Conservation (phyloP, 768 basidiomycete species). For the Mrakia frigida region DNA sequence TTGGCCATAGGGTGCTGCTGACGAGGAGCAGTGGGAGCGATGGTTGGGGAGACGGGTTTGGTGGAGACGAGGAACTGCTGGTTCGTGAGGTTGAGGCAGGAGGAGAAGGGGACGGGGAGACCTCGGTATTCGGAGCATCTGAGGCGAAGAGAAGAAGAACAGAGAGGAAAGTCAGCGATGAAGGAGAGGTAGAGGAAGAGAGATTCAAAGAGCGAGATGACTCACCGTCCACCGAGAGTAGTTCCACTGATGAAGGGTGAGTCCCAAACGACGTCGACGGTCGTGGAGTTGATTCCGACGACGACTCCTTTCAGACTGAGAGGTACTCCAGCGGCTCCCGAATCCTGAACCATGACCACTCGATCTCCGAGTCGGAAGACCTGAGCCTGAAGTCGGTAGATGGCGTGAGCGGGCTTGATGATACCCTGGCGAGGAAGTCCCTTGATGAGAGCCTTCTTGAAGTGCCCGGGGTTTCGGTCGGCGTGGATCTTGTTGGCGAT, state of each 20-base stretch:
- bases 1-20: slow-evolving; percentile 2
- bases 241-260: slow-evolving; percentile 88
- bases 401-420: slow-evolving; percentile 83
- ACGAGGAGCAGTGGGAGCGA: not conserved
- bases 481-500: slow-evolving; percentile 64
- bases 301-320: slow-evolving; percentile 89
- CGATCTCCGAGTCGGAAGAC: slow-evolving; percentile 82
- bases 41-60: slow-evolving; percentile 35
- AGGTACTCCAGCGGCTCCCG: slow-evolving; percentile 71
- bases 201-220: not conserved
- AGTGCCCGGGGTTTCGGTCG: slow-evolving; percentile 56
- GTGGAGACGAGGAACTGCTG: slow-evolving; percentile 79
- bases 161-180: not conserved
- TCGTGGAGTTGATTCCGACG: slow-evolving; percentile 74
- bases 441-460: slow-evolving; percentile 91
- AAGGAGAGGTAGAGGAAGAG: slow-evolving; percentile 25
- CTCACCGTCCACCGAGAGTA: slow-evolving; percentile 73
- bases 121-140: slow-evolving; percentile 93
- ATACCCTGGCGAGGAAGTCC: slow-evolving; percentile 88
- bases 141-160: not conserved
- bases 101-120: slow-evolving; percentile 75
- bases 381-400: slow-evolving; percentile 85
- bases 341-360: slow-evolving; percentile 92
- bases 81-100: slow-evolving; percentile 80
- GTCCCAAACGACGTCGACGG: slow-evolving; percentile 96